Evolutionary conservation across 345 rosid species (phyloP).

Genomic region (Zanthoxylum bungeanum): DNA sequence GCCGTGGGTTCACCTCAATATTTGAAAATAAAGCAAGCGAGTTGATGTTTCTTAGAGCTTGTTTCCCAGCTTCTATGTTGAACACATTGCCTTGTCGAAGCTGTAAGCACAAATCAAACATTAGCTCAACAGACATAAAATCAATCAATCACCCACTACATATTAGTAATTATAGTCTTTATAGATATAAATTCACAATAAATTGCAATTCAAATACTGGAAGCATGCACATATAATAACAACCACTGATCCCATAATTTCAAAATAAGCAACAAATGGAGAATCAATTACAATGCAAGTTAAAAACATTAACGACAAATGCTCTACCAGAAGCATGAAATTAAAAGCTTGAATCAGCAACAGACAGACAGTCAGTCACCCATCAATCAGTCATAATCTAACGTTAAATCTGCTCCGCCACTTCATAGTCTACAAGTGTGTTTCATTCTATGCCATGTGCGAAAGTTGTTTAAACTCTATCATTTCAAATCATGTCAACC

Average conservation of each 20-base stretch:
- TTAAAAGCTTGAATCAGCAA: neutral
- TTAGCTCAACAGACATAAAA: neutral
- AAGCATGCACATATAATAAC: constrained; percentile 8
- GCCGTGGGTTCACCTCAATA: constrained; percentile 93
- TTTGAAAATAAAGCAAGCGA: constrained; percentile 81
- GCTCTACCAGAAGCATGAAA: neutral
- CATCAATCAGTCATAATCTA: neutral
- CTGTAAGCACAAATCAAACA: constrained; percentile 41
- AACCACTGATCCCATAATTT: neutral
- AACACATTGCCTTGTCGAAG: constrained; percentile 81
- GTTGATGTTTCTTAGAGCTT: constrained; percentile 87
- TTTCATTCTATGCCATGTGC: neutral
- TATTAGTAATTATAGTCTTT: neutral
- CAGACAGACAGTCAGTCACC: no score
- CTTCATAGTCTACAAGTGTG: neutral
- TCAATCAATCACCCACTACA: neutral
- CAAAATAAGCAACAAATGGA: no score
- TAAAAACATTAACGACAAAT: no score
- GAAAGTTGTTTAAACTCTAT: neutral
- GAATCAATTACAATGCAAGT: no score
- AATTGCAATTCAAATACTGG: neutral
- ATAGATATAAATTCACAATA: neutral
- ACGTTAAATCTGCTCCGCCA: neutral
- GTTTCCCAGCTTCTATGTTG: constrained; percentile 92
- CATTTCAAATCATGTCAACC: neutral